Evolutionary conservation across 179 eudicot species (phyloP), one percentile per base, ranked within the genome.

Genomic region (Nepenthes alata): DNA sequence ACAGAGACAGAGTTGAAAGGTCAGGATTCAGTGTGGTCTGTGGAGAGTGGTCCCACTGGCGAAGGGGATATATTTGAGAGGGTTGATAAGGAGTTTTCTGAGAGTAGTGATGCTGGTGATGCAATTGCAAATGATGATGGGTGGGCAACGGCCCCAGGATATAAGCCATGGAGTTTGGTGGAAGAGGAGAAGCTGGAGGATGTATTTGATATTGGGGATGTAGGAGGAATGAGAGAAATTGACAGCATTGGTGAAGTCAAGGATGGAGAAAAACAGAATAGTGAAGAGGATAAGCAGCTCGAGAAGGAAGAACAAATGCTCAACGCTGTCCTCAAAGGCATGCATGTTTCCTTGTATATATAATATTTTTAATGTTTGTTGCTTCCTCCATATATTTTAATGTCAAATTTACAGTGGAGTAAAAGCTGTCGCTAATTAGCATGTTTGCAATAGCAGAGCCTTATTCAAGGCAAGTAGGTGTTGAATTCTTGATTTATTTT

Each of bases 281-380:
- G 48, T 53, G 83, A 76, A 61, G 68, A 78, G 35, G 74, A 67
- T 16, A 68, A 68, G 63, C 44, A 45, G 44, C 86, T 91, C 36
- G 78, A 80, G 60, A 68, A 65, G 65, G 96, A 91, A 62, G 87
- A 82, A 78, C 70, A 80, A 60, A 66, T 51, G 45, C 83, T 88
- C 13, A 45, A 66, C 37, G 72, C 41, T 3, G 89, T 81, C 6
- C 69, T 88, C 12, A 80, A 91, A 78, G 95, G 97, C 53, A 63
- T 59, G 63, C 37, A 37, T 8, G 25, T 25, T 25, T 25, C 25
- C 25, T 25, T 25, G 25, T 25, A 25, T 25, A 25, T 25, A 25
- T 25, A 25, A 25, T 25, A 25, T 25, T 25, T 25, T 25, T 25
- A 25, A 25, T 25, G 25, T 0, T 25, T 25, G 25, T 25, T 25